These are phyloP conservation scores for Eurotiales sp. DNA, from an alignment of 2,329 filamentous ascomycete species.

Conservation along the genomic window DNA sequence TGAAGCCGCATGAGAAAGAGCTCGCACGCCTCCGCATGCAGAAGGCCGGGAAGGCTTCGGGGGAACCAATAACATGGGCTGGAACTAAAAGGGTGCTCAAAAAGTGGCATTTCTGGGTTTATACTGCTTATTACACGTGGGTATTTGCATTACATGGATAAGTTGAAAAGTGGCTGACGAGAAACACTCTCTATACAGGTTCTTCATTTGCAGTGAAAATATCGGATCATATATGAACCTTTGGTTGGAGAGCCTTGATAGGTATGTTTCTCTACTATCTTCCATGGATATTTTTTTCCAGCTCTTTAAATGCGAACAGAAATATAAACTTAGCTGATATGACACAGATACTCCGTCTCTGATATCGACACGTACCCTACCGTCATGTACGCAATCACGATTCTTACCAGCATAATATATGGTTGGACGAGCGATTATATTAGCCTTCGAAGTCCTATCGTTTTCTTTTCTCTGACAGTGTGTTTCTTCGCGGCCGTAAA, in stretches of 20 bases:
- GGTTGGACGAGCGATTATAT: conserved; percentile 12
- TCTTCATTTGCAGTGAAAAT: conserved; percentile 14
- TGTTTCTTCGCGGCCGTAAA: conserved; percentile 11
- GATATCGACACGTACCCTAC: conserved; percentile 12
- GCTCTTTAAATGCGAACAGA: no score
- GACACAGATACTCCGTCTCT: conserved; percentile 7
- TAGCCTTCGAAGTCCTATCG: conserved; percentile 8
- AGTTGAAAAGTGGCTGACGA: neutral
- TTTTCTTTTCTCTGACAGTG: conserved; percentile 9
- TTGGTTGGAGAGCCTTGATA: conserved; percentile 8
- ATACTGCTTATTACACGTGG: conserved; percentile 10
- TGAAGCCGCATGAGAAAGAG: conserved; percentile 7
- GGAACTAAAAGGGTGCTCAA: conserved; percentile 2
- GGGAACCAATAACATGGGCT: conserved; percentile 7
- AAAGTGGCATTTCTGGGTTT: conserved; percentile 14
- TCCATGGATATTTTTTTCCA: no score
- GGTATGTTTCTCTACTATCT: neutral
- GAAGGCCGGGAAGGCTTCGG: conserved; percentile 2
- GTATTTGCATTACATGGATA: neutral
- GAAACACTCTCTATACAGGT: neutral
- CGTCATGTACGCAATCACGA: conserved; percentile 7
- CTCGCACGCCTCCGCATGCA: conserved; percentile 1
- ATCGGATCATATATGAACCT: conserved; percentile 12
- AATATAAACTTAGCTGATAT: no score
- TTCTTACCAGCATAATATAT: conserved; percentile 6